These are phyloP conservation scores for Colletotrichum nymphaeae DNA, from an alignment of 2,329 filamentous ascomycete genomes.

Conservation along the genomic window DNA sequence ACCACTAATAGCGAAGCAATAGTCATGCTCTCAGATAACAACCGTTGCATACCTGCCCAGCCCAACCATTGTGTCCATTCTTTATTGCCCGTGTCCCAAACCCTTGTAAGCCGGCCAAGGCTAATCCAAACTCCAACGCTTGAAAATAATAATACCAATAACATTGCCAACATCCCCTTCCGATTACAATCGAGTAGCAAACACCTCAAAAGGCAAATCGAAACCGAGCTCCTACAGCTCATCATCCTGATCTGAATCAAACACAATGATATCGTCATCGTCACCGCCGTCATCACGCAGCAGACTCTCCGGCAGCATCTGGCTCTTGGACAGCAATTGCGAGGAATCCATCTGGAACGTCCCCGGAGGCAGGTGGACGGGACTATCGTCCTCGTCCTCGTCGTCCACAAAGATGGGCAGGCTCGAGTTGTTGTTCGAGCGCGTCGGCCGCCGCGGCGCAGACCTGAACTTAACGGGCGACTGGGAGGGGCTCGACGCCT, in stretches of 20 bases:
- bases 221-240: constrained; percentile 3
- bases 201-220: no score
- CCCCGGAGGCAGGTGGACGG: constrained; percentile 32
- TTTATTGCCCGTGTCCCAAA: background rate
- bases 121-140: constrained; percentile 21
- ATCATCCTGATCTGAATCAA: constrained; percentile 35
- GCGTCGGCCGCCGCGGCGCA: constrained; percentile 38
- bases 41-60: background rate
- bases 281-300: constrained; percentile 48
- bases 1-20: background rate
- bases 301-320: constrained; percentile 63
- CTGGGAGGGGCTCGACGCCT: constrained; percentile 45
- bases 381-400: constrained; percentile 41
- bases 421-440: constrained; percentile 37
- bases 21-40: background rate
- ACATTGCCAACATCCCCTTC: background rate
- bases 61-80: background rate
- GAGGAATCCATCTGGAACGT: constrained; percentile 50
- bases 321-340: constrained; percentile 63
- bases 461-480: constrained; percentile 46
- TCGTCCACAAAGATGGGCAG: constrained; percentile 36
- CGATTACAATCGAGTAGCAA: background rate
- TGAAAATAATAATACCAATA: background rate
- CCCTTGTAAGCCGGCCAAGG: background rate
- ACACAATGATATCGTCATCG: constrained; percentile 27